Evolutionary conservation across 352 stramenopile species (phyloP).

Genomic region (Blastocystis sp.): DNA sequence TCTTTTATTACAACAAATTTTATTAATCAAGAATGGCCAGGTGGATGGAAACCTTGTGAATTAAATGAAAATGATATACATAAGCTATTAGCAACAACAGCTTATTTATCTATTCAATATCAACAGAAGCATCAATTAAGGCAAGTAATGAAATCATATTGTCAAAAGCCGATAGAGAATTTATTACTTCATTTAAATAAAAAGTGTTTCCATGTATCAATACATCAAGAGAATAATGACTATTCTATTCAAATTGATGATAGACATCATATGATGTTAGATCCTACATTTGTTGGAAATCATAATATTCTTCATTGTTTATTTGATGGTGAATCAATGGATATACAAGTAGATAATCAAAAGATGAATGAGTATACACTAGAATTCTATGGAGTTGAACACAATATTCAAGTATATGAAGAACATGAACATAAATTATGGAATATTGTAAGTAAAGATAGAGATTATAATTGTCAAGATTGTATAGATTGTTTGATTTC

Average conservation of each 20-base stretch:
- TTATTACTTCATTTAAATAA: neutral
- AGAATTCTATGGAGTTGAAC: conserved; percentile 60
- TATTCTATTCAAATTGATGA: neutral
- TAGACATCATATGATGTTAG: conserved; percentile 7
- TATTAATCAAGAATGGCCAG: conserved; percentile 75
- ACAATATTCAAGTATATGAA: conserved; percentile 65
- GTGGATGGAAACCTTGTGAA: conserved; percentile 58
- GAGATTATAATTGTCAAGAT: neutral
- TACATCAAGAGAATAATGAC: neutral
- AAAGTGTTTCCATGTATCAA: neutral
- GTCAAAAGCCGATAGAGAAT: neutral
- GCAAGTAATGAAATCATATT: conserved; percentile 4
- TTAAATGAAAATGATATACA: conserved; percentile 31
- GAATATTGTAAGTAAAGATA: conserved; percentile 11
- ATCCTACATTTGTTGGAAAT: too few relatives aligned
- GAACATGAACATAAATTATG: conserved; percentile 57
- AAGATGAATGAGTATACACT: conserved; percentile 55
- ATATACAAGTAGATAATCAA: conserved; percentile 51
- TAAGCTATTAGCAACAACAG: conserved; percentile 37
- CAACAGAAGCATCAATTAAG: too few relatives aligned
- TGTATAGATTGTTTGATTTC: conserved; percentile 8
- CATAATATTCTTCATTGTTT: too few relatives aligned
- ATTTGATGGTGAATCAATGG: neutral
- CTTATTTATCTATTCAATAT: too few relatives aligned
- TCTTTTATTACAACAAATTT: conserved; percentile 86